Conservation (phyloP, 495 filamentous ascomycete species). For the Friedmanniomyces simplex region DNA sequence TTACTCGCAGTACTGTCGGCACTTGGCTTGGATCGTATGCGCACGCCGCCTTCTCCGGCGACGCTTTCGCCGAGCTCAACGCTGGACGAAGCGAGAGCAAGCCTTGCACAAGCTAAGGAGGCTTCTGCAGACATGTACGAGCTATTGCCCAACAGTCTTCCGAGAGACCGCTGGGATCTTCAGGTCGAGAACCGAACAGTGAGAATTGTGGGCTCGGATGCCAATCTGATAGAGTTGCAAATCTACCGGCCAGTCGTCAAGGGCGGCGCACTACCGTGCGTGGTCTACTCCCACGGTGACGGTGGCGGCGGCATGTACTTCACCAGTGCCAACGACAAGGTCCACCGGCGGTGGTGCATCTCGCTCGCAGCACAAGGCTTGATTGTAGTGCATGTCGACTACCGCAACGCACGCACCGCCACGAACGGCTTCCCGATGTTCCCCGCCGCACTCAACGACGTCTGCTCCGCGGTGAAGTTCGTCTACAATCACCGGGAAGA, state of each 20-base stretch:
- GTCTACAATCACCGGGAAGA: neutral
- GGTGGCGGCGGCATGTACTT: constrained; percentile 18
- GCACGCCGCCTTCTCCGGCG: neutral
- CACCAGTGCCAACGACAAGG: neutral
- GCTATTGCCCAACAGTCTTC: constrained; percentile 1
- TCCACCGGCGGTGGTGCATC: constrained; percentile 11
- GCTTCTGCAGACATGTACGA: neutral
- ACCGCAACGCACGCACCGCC: constrained; percentile 11
- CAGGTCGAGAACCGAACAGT: constrained; percentile 1
- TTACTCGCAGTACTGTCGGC: neutral
- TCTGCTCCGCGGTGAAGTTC: constrained; percentile 8
- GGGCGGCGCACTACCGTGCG: constrained; percentile 4
- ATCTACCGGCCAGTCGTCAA: constrained; percentile 3
- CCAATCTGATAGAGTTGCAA: constrained; percentile 10
- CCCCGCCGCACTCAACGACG: constrained; percentile 19
- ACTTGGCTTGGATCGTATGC: neutral
- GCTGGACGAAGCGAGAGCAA: neutral
- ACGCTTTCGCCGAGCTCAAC: neutral
- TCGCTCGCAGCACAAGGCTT: constrained; percentile 9
- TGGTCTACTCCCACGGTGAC: constrained; percentile 14
- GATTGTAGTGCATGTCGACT: constrained; percentile 16
- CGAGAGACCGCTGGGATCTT: constrained; percentile 2
- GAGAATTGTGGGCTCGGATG: constrained; percentile 11
- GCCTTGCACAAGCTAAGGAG: neutral
- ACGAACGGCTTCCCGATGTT: constrained; percentile 2